Evolutionary conservation across 441 rosid species (phyloP), one percentile per base, ranked within the genome.

Genomic region (Pelargonium cotyledonis): DNA sequence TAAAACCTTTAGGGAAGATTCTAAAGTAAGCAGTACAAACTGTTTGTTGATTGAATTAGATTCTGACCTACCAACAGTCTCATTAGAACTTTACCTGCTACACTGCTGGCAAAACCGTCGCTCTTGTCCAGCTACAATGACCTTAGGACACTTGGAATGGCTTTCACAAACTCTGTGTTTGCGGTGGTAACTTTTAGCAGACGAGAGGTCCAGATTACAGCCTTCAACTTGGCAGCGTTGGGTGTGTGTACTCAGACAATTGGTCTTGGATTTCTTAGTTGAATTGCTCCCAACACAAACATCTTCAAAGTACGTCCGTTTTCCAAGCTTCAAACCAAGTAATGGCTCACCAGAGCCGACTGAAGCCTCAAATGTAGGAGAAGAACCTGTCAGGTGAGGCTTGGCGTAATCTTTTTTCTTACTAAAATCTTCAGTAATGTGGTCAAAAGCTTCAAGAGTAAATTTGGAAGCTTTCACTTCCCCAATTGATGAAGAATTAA

Each of bases 71-170:
- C 63, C 15, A 55, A 58, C 63, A 58, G 49, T 44, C 49, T 44
- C 63, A 1, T 58, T 58, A 19, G 35, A 40, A 68, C 43, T 21
- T 4, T 77, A 89, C 97, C 92, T 91, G 89, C 98, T 93, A 68
- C 98, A 93, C 74, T 93, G 97, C 83, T 93, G 98, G 81, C 97
- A 93, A 78, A 93, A 93, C 74, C 97, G 80, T 16, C 91, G 90
- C 76, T 91, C 97, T 23, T 85, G 66, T 44, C 96, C 96, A 73
- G 79, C 83, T 57, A 93, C 93, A 68, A 79, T 72, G 40, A 91
- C 98, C 80, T 82, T 86, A 4, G 96, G 89, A 76, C 83, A 76
- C 81, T 88, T 90, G 0, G 97, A 91, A 87, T 92, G 97, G 53
- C 35, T 80, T 78, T 83, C 90, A 73, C 97, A 92, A 68, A 92